Base-by-base conservation (phyloP, 106 monocot species). In the Dendrobium chrysotoxum region DNA sequence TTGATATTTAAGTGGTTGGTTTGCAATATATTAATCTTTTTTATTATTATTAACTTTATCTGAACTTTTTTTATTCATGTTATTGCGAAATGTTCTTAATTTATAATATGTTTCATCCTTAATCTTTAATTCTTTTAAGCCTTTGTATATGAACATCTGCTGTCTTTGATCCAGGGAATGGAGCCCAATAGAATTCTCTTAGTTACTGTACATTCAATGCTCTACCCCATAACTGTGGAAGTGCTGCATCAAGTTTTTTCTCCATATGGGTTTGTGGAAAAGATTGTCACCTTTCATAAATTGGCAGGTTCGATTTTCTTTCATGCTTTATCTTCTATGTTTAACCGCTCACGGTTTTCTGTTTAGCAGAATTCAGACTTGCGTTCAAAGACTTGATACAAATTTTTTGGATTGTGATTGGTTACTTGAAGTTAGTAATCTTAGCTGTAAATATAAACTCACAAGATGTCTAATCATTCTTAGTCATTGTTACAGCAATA, bases 261-360 rank as follows among this genome's bases (percentile, higher is more conserved):
- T 85, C 92, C 95, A 72, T 85, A 90, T 88, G 95, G 95, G 80
- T 92, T 86, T 92, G 88, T 95, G 53, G 95, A 95, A 83, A 95
- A 95, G 90, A 90, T 95, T 42, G 95, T 95, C 80, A 95, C 95
- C 28, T 95, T 95, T 84, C 92, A 92, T 88, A 95, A 95, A 85
- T 87, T 89, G 75, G 95, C 95, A 81, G 95, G 95, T 95, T 79
- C 85, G 88, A 35, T 83, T 82, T 53, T 47, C 25, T 25, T 3
- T 76, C 76, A 5, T 12, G n/a, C 61, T 61, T 26, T 11, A 74
- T 18, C 25, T 45, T 28, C 13, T 15, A 21, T 74, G n/a, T n/a
- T 41, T 38, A 72, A 72, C 13, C 39, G 15, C 31, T 17, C 17
- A 5, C 15, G 18, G 2, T 28, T 26, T 8, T 67, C 12, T 67